Base-by-base conservation (phyloP, 441 rosid genomes). In the Populus hybrid region DNA sequence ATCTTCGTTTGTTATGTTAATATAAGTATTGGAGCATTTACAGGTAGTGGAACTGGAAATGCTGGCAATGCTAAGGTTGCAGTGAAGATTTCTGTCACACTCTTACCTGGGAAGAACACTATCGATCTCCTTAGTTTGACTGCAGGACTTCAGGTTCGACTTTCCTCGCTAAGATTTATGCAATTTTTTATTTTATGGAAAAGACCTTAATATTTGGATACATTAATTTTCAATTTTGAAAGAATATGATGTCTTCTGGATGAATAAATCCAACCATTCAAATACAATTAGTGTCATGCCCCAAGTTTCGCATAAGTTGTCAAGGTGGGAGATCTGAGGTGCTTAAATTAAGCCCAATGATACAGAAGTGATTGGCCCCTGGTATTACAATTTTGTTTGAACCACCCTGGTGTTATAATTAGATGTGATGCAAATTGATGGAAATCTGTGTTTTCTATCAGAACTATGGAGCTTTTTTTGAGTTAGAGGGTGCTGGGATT, bases 391-490 rank as follows among this genome's bases (percentile, higher is more conserved):
- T 12, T 46, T 11, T 12, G 18, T 46, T 46, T 14, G 18, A 46
- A 46, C 57, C 57, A 46, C 57, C 20, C 57, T 46, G 57, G 57
- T 46, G 6, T 46, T 14, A 46, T 46, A 46, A 1, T 14, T 14
- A 4, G 57, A 46, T 32, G 46, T 14, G 38, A 40, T 26, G 9
- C 21, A 38, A 54, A 59, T 77, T 77, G 38, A 81, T 67, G 9
- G 23, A 36, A 74, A 65, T 26, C 8, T 76, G 32, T 42, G 63
- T 68, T 80, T 38, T 74, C 10, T 69, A 42, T 11, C 94, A 95
- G 99, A 94, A 96, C 75, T 93, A 93, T 67, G 98, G 99, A 85
- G 91, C 98, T 38, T 96, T 93, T 81, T 96, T 79, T 76, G 98
- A 96, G 80, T 77, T 82, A 78, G 11, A 1, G 2, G 97, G 97